These are phyloP conservation scores for Begonia fuchsioides DNA, from an alignment of 306 rosid genomes.

Conservation along the genomic window DNA sequence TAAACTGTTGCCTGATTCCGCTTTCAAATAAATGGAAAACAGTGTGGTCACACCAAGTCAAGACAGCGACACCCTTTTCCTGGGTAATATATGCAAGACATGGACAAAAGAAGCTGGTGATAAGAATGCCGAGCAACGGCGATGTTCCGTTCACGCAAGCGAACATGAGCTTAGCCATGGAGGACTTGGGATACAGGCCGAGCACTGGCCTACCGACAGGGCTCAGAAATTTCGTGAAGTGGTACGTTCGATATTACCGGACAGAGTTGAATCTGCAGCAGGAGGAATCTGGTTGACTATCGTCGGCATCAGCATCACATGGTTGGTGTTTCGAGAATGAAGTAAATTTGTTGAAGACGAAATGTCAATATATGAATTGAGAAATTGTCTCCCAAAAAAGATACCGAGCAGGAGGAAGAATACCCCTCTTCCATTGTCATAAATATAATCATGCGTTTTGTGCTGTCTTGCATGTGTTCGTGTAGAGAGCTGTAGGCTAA, in stretches of 20 bases:
- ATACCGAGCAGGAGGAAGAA: too few relatives aligned
- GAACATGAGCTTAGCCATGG: conserved; percentile 53
- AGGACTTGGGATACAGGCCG: conserved; percentile 35
- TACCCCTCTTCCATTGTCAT: too few relatives aligned
- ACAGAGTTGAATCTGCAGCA: conserved; percentile 25
- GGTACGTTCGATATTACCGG: conserved; percentile 82
- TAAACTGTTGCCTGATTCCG: neutral
- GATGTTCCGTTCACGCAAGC: conserved; percentile 91
- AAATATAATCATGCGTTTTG: too few relatives aligned
- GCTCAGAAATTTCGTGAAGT: conserved; percentile 69
- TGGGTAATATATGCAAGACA: conserved; percentile 70
- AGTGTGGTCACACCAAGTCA: conserved; percentile 71
- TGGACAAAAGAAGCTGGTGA: conserved; percentile 80
- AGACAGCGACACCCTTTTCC: conserved; percentile 55
- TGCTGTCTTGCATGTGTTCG: too few relatives aligned
- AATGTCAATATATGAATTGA: too few relatives aligned
- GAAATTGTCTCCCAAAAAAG: too few relatives aligned
- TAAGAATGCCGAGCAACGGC: conserved; percentile 78
- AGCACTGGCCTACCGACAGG: conserved; percentile 61
- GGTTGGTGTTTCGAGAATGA: neutral
- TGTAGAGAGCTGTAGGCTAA: too few relatives aligned
- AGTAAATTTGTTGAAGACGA: too few relatives aligned
- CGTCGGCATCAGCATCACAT: conserved; percentile 16
- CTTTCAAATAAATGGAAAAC: conserved; percentile 59
- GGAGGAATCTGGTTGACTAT: conserved; percentile 51